Evolutionary conservation across 2,329 filamentous ascomycete species (phyloP), one percentile per base, ranked within the genome.

Genomic region (Cephalotrichum gorgonifer): DNA sequence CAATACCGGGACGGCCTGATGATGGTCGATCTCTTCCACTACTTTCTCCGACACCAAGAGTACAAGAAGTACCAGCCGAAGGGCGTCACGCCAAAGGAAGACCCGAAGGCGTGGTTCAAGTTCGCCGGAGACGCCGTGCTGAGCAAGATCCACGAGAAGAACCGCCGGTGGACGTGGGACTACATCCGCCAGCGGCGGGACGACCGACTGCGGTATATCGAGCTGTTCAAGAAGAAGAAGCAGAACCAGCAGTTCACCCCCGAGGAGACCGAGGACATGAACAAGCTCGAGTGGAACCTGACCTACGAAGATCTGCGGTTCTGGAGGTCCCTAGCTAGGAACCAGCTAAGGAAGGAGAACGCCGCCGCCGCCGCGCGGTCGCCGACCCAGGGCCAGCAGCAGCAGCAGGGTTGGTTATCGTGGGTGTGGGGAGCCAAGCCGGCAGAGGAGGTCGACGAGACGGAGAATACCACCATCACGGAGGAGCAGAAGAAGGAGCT

Each of bases 21-120:
- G 93, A 86, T 99, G 72, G 86, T 97, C 2, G 93, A 99, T 62
- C 74, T 97, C 3, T 98, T 99, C 71, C 93, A 98, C 65, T 97
- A 95, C 67, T 98, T 97, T 64, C 86, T 96, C 57, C 84, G 91
- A 28, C 93, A 98, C 56, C 93, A 97, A 64, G 91, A 99, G 63
- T 96, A 97, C 71, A 94, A 94, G 62, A 91, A 85, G 58, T 74
- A 89, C 51, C 88, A 95, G 58, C 93, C 93, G 4, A 93, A 94
- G 61, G 83, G 75, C 1, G 77, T 83, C 51, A 77, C 78, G 0
- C 86, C 88, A 0, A 95, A 89, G 61, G 88, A 97, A 63, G 88
- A 97, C 57, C 91, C 93, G 14, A 79, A 81, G 33, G 93, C 91
- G 0, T 99, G 93, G 93, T 72, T 98, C 49, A 79, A 78, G 51